Conservation (phyloP, 78 protist genomes). For the Tieghemostelium lacteum region DNA sequence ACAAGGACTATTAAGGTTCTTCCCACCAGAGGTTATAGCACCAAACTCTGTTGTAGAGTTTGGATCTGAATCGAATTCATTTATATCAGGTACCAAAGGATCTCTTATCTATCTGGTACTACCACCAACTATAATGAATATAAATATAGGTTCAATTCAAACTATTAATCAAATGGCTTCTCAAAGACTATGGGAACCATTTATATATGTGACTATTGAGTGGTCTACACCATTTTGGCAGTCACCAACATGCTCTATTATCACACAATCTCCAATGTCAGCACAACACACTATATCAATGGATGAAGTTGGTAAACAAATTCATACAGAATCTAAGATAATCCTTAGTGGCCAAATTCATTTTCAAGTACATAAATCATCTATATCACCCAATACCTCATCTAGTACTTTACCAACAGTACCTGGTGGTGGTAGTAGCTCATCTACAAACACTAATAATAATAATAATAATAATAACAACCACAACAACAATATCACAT, state of each 20-base stretch:
- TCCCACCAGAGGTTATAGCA: slow-evolving; percentile 63
- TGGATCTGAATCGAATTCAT: slow-evolving; percentile 73
- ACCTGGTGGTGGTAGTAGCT: not conserved
- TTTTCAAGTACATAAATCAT: not conserved
- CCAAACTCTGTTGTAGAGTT: slow-evolving; percentile 60
- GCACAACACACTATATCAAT: not conserved
- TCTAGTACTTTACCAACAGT: not conserved
- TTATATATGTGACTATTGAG: slow-evolving; percentile 36
- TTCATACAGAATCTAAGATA: slow-evolving; percentile 45
- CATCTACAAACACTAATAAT: not conserved
- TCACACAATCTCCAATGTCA: slow-evolving; percentile 2
- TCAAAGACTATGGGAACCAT: slow-evolving; percentile 55
- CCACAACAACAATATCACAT: slow-evolving; percentile 8
- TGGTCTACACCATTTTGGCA: slow-evolving; percentile 67
- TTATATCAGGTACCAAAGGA: slow-evolving; percentile 64
- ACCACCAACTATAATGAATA: slow-evolving; percentile 22
- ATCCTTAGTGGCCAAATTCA: not conserved
- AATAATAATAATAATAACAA: no score
- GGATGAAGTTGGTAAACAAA: slow-evolving; percentile 28
- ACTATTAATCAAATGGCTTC: slow-evolving; percentile 12
- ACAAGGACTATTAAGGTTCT: slow-evolving; percentile 63
- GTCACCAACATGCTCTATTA: slow-evolving; percentile 17
- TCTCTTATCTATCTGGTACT: slow-evolving; percentile 35
- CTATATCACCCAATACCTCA: not conserved
- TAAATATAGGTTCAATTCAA: slow-evolving; percentile 30